Evolutionary conservation across 768 basidiomycete genomes (phyloP).

Genomic region (Trametes cubensis): DNA sequence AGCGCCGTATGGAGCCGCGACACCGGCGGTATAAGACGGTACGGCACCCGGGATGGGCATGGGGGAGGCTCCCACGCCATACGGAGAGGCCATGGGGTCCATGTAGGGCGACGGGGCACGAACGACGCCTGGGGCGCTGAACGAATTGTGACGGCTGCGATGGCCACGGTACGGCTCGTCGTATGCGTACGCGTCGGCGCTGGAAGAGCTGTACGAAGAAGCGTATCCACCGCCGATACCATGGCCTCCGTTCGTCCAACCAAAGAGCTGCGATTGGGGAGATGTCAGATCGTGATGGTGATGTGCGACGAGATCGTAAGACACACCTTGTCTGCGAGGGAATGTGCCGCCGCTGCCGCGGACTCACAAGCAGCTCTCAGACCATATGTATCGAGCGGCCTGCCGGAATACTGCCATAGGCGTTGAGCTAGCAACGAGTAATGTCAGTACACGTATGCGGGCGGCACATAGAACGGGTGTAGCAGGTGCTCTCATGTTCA

Average conservation of each 20-base stretch:
- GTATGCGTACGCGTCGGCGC: conserved; percentile 15
- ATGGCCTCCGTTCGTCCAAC: conserved; percentile 4
- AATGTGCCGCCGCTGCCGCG: conserved; percentile 62
- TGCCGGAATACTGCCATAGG: conserved; percentile 54
- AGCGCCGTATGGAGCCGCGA: not conserved
- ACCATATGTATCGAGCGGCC: conserved; percentile 46
- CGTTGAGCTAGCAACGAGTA: conserved; percentile 47
- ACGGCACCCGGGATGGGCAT: conserved; percentile 20
- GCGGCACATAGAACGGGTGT: too few relatives aligned
- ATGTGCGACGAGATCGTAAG: not conserved
- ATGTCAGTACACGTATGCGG: not conserved
- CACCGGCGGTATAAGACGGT: conserved; percentile 1
- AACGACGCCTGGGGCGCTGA: conserved; percentile 17
- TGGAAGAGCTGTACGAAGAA: conserved; percentile 13
- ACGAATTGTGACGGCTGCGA: conserved; percentile 21
- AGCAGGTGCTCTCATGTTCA: not conserved
- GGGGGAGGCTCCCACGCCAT: not conserved
- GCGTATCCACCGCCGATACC: conserved; percentile 10
- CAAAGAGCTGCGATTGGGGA: conserved; percentile 4
- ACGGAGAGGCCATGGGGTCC: conserved; percentile 7
- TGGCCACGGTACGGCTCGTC: conserved; percentile 16
- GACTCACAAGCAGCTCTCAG: conserved; percentile 59
- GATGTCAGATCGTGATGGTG: not conserved
- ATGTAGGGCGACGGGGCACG: conserved; percentile 10
- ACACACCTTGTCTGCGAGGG: conserved; percentile 21